Conservation (phyloP, 2,329 filamentous ascomycete genomes). For the Xylariaceae sp. region DNA sequence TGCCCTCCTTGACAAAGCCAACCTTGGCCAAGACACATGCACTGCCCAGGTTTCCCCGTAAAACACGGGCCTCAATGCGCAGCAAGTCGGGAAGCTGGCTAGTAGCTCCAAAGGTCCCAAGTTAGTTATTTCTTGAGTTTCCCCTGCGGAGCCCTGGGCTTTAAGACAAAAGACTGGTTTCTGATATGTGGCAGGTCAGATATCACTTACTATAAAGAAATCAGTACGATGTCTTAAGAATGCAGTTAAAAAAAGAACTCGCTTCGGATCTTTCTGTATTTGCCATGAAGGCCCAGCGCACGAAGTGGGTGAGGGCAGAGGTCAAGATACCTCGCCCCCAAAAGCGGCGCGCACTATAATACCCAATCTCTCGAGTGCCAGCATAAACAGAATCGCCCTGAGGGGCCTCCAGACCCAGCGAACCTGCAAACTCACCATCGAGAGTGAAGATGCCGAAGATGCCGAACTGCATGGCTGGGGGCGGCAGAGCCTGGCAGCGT, state of each 20-base stretch:
- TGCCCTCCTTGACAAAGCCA: constrained; percentile 45
- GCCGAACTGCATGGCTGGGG: constrained; percentile 4
- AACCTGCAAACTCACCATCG: constrained; percentile 36
- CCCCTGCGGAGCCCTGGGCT: too few species aligned
- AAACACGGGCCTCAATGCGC: constrained; percentile 41
- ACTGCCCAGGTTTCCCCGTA: constrained; percentile 41
- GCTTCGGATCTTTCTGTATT: too few species aligned
- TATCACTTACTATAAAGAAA: too few species aligned
- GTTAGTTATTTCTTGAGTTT: too few species aligned
- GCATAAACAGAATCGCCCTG: constrained; percentile 39
- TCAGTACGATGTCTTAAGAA: too few species aligned
- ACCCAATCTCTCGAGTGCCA: constrained; percentile 48
- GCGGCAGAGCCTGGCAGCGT: constrained; percentile 6
- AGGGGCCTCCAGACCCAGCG: constrained; percentile 38
- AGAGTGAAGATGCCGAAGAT: constrained; percentile 9
- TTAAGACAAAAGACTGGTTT: too few species aligned
- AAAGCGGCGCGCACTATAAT: constrained; percentile 42
- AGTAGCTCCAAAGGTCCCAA: too few species aligned
- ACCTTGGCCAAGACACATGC: constrained; percentile 40
- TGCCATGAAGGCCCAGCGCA: constrained; percentile 46
- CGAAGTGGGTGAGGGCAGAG: constrained; percentile 35
- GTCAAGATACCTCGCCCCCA: constrained; percentile 44
- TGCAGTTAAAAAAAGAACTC: too few species aligned
- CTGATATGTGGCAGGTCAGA: too few species aligned
- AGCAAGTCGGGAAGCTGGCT: constrained; percentile 39